Base-by-base conservation (phyloP, 805 yeast species). In the Candida qinlingensis region DNA sequence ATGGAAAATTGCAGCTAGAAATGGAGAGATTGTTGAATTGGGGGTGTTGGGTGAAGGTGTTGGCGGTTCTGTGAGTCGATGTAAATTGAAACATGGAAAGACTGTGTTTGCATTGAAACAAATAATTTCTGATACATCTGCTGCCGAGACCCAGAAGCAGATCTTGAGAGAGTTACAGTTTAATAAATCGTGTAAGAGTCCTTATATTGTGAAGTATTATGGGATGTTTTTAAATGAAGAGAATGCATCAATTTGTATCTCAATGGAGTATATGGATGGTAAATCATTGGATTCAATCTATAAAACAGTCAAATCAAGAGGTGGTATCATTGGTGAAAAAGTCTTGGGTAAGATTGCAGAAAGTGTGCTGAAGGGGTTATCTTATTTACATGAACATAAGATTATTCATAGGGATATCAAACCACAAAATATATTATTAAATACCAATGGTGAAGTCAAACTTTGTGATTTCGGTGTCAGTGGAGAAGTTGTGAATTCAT, bases 241-340 rank as follows among this genome's bases (percentile, higher is more conserved):
- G 49, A 81, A 77, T 52, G 86, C 90, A 30, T 80, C 90, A 60
- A 90, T 94, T 38, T 90, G 87, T 56, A 94, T 94, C 30, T 89
- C 96, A 42, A 94, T 94, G 98, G 99, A 94, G 66, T 94, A 80
- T 65, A 94, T 96, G 90, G 96, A 90, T 28, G 98, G 97, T 1
- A 79, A 81, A 39, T 88, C 96, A 4, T 68, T 94, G 51, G 97
- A 94, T 61, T 89, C 96, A 2, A 81, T 92, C n/a, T 90, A 92
- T 69, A 84, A 85, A 58, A 77, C 81, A 48, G 86, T 90, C 41
- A 75, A 82, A 43, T 70, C 73, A 38, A 72, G 87, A 47, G 89
- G 90, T 19, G 96, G 95, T 39, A 73, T 97, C 50, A 85, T 94
- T 36, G 91, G 96, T 51, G 99, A 94, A 63, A 87, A 87, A 60